Evolutionary conservation across 305 asterid genomes (phyloP).

Genomic region (Fraxinus floribunda): DNA sequence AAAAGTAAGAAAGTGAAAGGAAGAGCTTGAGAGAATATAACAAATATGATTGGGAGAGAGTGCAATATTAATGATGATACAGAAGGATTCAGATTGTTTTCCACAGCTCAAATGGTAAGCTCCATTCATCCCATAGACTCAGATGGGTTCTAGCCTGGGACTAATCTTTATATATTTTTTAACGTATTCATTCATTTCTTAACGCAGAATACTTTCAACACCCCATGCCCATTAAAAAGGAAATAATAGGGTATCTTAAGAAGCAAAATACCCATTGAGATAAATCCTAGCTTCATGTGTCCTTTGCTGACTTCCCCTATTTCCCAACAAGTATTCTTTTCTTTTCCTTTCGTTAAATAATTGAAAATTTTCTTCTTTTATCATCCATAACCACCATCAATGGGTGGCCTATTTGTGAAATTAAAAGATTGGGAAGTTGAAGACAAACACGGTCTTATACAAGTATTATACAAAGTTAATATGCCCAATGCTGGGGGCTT

Average conservation of each 20-base stretch:
- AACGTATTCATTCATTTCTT: neutral
- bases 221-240: neutral
- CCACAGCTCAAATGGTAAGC: neutral
- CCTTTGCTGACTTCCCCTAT: neutral
- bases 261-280: neutral
- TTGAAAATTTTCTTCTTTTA: neutral
- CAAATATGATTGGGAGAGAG: conserved; percentile 5
- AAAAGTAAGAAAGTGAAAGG: neutral
- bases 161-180: neutral
- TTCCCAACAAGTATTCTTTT: neutral
- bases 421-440: neutral
- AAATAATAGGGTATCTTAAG: neutral
- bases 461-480: neutral
- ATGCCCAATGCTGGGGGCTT: neutral
- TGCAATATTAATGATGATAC: neutral
- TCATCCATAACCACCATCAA: neutral
- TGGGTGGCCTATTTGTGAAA: neutral
- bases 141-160: neutral
- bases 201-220: neutral
- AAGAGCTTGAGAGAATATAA: neutral
- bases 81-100: neutral
- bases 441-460: neutral
- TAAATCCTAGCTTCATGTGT: neutral
- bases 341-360: neutral
- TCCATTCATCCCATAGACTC: neutral